Evolutionary conservation across 2,329 filamentous ascomycete species (phyloP), one percentile per base, ranked within the genome.

Genomic region (Talaromyces sp.): DNA sequence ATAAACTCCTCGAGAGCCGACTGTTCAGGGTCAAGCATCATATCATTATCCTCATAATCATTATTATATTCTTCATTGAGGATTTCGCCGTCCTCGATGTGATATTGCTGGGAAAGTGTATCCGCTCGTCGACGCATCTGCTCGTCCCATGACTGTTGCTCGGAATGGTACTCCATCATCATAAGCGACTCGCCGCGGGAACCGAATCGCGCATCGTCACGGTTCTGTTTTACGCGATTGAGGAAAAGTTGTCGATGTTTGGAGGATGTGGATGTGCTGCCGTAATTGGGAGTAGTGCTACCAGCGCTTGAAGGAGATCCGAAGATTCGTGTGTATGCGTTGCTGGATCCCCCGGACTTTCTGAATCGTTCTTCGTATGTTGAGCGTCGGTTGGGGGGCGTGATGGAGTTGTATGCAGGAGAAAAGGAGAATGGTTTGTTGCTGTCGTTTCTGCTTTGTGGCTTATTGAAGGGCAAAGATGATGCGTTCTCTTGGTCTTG

Each of bases 101-200:
- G 47, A 58, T 66, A 61, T 56, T 61, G 69, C 29, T 59, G 38
- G 56, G 70, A 68, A 47, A 72, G 67, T 56, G 68, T 68, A 59
- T 76, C 76, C 22, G 74, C 75, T 49, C 73, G 68, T 43, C 73
- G 67, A 56, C 68, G 70, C 77, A 80, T 79, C 29, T 63, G 67
- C 67, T 79, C 78, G 34, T 76, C 75, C 76, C 79, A 80, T 60
- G 69, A 68, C 67, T 72, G 74, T 71, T 75, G 73, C 70, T 76
- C 78, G 63, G 71, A 74, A 64, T 76, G 70, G 71, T 75, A 75
- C 67, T 81, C 80, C 77, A 75, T 78, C 69, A 71, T 77, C 73
- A 75, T 77, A 66, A 78, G 75, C 74, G 75, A 79, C 70, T 76
- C 83, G 69, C 75, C 79, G 68, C 73, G 78, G 68, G 71, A 72